phyloP scores from a whole-genome alignment of 495 filamentous ascomycete species.

The Penicillium robsamsonii region DNA sequence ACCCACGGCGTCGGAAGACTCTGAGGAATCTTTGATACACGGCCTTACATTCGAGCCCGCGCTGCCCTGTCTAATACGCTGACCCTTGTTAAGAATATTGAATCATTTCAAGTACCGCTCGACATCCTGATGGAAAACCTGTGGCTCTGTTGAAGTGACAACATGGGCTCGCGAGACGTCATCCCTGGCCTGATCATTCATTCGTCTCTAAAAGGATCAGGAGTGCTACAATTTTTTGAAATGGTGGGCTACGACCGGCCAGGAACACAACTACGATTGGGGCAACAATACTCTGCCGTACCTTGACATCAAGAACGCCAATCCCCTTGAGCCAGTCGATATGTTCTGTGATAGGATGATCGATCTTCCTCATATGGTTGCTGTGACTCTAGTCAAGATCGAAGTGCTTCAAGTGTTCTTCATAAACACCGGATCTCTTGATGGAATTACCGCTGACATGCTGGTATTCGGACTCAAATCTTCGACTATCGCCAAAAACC shows the following conservation, averaged over 20 bases:
- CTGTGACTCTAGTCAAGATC: conserved; percentile 14
- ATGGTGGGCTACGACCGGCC: conserved; percentile 38
- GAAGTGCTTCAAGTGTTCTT: not conserved
- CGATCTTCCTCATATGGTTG: not conserved
- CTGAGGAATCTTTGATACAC: conserved; percentile 37
- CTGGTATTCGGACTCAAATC: not conserved
- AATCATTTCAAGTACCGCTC: conserved; percentile 36
- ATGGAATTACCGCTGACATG: not conserved
- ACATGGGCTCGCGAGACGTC: conserved; percentile 40
- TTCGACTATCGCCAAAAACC: not conserved
- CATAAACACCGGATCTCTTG: not conserved
- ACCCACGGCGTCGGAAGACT: conserved; percentile 36
- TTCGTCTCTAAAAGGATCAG: conserved; percentile 51
- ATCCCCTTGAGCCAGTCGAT: conserved; percentile 25
- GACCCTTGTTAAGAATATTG: conserved; percentile 29
- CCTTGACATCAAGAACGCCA: conserved; percentile 29
- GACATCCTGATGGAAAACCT: conserved; percentile 39
- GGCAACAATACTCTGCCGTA: conserved; percentile 29
- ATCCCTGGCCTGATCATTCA: conserved; percentile 43
- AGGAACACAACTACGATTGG: conserved; percentile 35
- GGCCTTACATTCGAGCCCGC: conserved; percentile 44
- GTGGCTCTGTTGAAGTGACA: conserved; percentile 42
- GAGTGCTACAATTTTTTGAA: conserved; percentile 57
- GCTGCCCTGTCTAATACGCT: conserved; percentile 28
- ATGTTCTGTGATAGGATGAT: not conserved